Evolutionary conservation across 192 early-diverging fungal genomes (phyloP).

Genomic region (Lunasporangiospora selenospora): DNA sequence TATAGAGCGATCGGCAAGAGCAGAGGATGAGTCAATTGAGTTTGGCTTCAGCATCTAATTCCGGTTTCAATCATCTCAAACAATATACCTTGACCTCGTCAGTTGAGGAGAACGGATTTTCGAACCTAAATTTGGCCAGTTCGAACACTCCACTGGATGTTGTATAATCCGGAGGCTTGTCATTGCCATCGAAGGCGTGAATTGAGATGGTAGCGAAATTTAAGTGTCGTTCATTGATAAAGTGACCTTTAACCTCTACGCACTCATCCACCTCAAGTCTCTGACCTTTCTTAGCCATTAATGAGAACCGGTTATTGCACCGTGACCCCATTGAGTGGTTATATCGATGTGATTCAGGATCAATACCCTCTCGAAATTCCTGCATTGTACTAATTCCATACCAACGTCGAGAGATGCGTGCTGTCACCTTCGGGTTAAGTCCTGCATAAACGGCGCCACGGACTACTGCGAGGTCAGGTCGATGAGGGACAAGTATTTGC

Average conservation of each 20-base stretch:
- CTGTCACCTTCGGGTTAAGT: constrained; percentile 10
- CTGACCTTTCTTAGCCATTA: constrained; percentile 23
- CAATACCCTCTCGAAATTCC: constrained; percentile 33
- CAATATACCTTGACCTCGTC: too few relatives aligned
- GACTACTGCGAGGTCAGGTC: constrained; percentile 41
- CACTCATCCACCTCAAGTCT: constrained; percentile 7
- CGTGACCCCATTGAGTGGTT: constrained; percentile 17
- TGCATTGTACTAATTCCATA: constrained; percentile 31
- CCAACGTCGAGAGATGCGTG: constrained; percentile 19
- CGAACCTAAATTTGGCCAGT: constrained; percentile 1
- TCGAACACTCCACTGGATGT: constrained; percentile 8
- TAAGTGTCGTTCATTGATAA: constrained; percentile 23
- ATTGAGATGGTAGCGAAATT: constrained; percentile 6
- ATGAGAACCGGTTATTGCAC: constrained; percentile 21
- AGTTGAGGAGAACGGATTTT: too few relatives aligned
- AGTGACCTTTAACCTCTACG: constrained; percentile 14
- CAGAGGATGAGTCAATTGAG: too few relatives aligned
- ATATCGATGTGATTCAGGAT: constrained; percentile 16
- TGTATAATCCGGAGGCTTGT: constrained; percentile 15
- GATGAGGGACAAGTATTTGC: constrained; percentile 31
- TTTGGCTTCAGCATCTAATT: too few relatives aligned
- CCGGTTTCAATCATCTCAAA: too few relatives aligned
- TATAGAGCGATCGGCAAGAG: too few relatives aligned
- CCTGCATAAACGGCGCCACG: constrained; percentile 51
- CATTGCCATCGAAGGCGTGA: constrained; percentile 23